A percentile compares a stretch with the other conserved stretches of the same genome.
Conservation (phyloP, 495 filamentous ascomycete genomes). For the Aspergillus bridgeri region DNA sequence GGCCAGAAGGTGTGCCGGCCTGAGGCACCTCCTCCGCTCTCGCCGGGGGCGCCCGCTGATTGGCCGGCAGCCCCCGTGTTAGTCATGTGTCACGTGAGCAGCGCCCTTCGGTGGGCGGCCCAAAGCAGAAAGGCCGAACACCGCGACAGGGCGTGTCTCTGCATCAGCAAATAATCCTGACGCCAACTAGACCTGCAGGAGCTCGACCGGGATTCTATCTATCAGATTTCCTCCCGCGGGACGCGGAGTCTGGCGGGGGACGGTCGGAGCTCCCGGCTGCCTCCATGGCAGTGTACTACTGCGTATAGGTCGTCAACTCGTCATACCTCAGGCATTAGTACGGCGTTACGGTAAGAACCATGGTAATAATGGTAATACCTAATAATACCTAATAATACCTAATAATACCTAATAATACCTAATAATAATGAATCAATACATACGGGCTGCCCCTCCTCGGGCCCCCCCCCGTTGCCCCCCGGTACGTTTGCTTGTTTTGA, state of each 20-base stretch:
- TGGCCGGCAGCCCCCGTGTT: constrained; percentile 4
- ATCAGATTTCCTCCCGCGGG: not conserved
- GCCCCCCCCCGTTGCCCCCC: not conserved
- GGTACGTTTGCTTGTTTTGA: constrained; percentile 40
- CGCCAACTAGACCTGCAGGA: not conserved
- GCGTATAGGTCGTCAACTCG: no score
- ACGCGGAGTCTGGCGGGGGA: not conserved
- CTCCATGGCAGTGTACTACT: no score
- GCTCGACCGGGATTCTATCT: not conserved
- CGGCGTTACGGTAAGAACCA: no score
- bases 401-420: no score
- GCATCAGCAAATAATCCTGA: not conserved
- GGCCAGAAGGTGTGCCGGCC: constrained; percentile 1
- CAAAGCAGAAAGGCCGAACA: not conserved
- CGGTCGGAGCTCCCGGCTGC: no score
- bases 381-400: no score
- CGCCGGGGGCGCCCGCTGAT: constrained; percentile 3
- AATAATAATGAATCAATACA: no score
- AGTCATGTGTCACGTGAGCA: constrained; percentile 17
- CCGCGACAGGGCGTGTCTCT: no score
- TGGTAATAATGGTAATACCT: no score
- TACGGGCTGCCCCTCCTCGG: not conserved
- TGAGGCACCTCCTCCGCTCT: not conserved
- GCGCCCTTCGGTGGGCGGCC: not conserved
- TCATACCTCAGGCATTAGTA: no score